phyloP scores from a whole-genome alignment of 345 rosid genomes.

The Salix brachista region DNA sequence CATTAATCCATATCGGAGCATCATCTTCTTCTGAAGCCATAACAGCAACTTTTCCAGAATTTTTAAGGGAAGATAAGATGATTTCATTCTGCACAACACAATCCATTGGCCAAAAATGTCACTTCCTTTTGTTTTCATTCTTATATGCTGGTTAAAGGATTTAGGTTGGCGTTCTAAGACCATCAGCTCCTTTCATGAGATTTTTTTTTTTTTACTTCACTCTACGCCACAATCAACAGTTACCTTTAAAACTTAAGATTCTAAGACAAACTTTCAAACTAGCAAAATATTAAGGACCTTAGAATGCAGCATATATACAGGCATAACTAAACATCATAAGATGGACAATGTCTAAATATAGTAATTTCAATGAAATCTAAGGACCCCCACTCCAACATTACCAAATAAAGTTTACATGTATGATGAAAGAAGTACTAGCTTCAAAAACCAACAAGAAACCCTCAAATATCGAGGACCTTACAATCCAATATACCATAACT shows the following conservation, averaged over 20 bases:
- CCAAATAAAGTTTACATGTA: not conserved
- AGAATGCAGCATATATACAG: too few species aligned
- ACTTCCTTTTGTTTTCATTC: not conserved
- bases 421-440: not conserved
- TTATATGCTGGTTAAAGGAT: not conserved
- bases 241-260: not conserved
- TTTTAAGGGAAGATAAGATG: slow-evolving; percentile 64
- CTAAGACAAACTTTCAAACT: not conserved
- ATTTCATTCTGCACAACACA: slow-evolving; percentile 61
- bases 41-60: slow-evolving; percentile 82
- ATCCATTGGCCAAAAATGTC: not conserved
- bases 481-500: not conserved
- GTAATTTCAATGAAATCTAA: not conserved
- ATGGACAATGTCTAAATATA: too few species aligned
- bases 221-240: not conserved
- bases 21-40: slow-evolving; percentile 96
- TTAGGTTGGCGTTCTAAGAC: not conserved
- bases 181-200: not conserved
- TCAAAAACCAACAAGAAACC: not conserved
- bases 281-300: too few species aligned
- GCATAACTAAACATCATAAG: too few species aligned
- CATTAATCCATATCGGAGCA: slow-evolving; percentile 65
- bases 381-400: not conserved
- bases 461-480: not conserved
- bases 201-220: not conserved